phyloP scores from a whole-genome alignment of 495 filamentous ascomycete species.

The Penicillium turbatum region DNA sequence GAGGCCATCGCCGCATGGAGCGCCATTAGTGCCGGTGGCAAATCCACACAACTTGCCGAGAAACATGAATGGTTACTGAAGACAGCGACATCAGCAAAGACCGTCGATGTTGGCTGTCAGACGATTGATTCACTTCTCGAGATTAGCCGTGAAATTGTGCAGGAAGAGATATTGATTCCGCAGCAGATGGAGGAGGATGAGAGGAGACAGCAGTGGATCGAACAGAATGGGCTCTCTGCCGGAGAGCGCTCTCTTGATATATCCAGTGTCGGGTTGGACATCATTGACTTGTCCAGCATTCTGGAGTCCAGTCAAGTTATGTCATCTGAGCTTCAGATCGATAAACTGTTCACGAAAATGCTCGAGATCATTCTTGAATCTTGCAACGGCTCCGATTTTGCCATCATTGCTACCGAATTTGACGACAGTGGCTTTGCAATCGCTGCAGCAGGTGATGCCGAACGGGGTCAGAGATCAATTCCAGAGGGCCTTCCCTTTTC shows the following conservation, averaged over 20 bases:
- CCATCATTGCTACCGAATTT: slow-evolving; percentile 73
- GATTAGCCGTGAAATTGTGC: slow-evolving; percentile 52
- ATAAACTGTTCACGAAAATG: slow-evolving; percentile 82
- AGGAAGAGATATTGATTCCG: slow-evolving; percentile 39
- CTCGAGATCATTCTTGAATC: slow-evolving; percentile 85
- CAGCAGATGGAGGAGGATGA: slow-evolving; percentile 54
- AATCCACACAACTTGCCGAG: slow-evolving; percentile 64
- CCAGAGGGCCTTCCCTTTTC: slow-evolving; percentile 64
- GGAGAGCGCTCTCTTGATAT: slow-evolving; percentile 41
- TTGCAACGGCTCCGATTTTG: slow-evolving; percentile 74
- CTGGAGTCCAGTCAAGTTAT: slow-evolving; percentile 86
- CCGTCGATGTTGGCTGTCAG: slow-evolving; percentile 68
- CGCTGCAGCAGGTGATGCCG: slow-evolving; percentile 68
- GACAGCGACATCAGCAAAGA: slow-evolving; percentile 56
- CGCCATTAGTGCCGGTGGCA: slow-evolving; percentile 68
- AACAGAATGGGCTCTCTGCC: slow-evolving; percentile 50
- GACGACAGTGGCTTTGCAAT: slow-evolving; percentile 69
- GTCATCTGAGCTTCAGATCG: slow-evolving; percentile 81
- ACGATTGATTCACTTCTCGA: slow-evolving; percentile 53
- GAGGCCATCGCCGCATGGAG: slow-evolving; percentile 72
- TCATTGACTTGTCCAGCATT: slow-evolving; percentile 83
- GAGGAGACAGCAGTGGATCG: slow-evolving; percentile 67
- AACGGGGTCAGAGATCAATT: slow-evolving; percentile 51
- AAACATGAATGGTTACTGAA: slow-evolving; percentile 70
- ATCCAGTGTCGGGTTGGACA: slow-evolving; percentile 56